Base-by-base conservation (phyloP, 768 basidiomycete species). In the Glaciozyma martinii region DNA sequence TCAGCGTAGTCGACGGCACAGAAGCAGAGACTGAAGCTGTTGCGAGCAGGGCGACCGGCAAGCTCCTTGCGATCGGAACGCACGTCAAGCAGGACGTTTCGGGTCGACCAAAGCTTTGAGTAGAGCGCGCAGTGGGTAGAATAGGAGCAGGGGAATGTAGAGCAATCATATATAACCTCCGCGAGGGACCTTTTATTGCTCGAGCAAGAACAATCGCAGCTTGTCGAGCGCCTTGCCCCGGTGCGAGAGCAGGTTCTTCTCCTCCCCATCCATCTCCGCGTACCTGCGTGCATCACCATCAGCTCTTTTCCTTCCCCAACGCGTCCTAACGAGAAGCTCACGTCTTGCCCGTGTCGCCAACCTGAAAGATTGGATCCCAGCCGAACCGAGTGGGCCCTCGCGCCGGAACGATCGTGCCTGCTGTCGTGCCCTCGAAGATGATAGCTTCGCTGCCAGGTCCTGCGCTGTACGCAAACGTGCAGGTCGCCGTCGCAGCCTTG, bases 381-480 rank as follows among this genome's bases (percentile, higher is more conserved):
- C 94, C 94, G 74, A 97, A 97, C 18, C 82, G 77, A 33, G 80
- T 78, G 0, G 85, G 81, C 0, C 94, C 94, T 52, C 93, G 78
- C 1, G 93, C 82, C 30, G 85, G 84, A 4, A 99, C 94, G 66
- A 98, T 92, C n/a, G 76, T 81, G 3, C 94, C 94, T 30, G 90
- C 84, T 1, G 92, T 95, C 16, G 83, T 80, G 0, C 94, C 94
- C 73, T 95, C 93, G 62, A 89, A 89, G 13, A 89, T 76, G 56
- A 92, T 78, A 0, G 90, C 89, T 63, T 90, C 86, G 3, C 82
- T 66, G 74, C 83, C 85, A 30, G 92, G 90, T 0, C 91, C 90
- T 0, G 86, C 80, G 46, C 87, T 88, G 75, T 95, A 98, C 9
- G 93, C 94, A 71, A 98, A 98, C 3, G 95, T 98, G 77, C 94